Base-by-base conservation (phyloP, 331 rosid species). In the Arachis monticola region DNA sequence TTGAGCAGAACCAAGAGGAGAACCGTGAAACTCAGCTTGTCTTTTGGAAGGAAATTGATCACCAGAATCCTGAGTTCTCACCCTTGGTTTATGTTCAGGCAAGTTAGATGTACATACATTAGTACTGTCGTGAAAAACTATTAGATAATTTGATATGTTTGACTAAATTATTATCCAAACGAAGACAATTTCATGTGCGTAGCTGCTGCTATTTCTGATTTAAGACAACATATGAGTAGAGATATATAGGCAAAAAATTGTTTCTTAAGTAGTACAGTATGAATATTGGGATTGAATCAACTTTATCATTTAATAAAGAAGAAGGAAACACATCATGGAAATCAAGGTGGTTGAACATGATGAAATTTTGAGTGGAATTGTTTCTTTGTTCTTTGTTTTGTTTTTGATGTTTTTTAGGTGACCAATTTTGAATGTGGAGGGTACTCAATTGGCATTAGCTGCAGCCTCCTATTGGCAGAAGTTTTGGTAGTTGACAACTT, bases 21-120 rank as follows among this genome's bases (percentile, higher is more conserved):
- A 66, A 69, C 69, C 82, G 73, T 27, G 87, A 88, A n/a, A 65
- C 81, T 10, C 64, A 84, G 7, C 93, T 90, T 66, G 92, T 86
- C 30, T 90, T 71, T 59, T 90, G 93, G 96, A 81, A 79, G 17
- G 79, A 73, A 50, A 79, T 87, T 46, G 93, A 88, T 45, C 70
- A 65, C 0, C 63, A 79, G 0, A 13, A 1, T 76, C 93, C 91
- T 48, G 67, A 75, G 3, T 88, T 79, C 69, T 88, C 83, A 51
- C 96, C 96, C 4, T 78, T 90, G 27, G 73, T 83, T 74, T 90
- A 83, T 74, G 79, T 88, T 69, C 91, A 88, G 93, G 96, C 65
- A 81, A 70, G 40, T 65, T 4, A 27, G 1, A 22, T 22, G 27
- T 22, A 22, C n/a, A n/a, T n/a, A n/a, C 27, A 22, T 22, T 22